Evolutionary conservation across 352 stramenopile species (phyloP), one percentile per base, ranked within the genome.

Genomic region (Salisapilia sapeloensis): DNA sequence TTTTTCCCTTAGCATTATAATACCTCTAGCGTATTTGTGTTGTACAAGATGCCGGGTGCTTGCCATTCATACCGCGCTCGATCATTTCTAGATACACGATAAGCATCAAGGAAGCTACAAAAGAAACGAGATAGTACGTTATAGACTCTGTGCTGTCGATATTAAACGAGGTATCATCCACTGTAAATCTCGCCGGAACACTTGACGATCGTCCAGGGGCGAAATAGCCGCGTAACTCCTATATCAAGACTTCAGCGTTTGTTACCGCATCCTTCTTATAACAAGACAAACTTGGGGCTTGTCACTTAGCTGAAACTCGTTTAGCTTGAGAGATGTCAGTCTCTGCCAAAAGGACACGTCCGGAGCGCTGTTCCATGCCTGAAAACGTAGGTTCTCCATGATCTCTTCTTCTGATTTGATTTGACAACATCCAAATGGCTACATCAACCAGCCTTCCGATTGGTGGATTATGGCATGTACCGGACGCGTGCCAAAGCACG

Each of bases 1-100:
- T 12, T 17, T 35, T 14, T 6, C 5, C 13, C 10, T 25, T 4
- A 31, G 26, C 15, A 11, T 4, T 9, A 27, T 3, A 4, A 13
- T 12, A 86, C 70, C 52, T 94, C 74, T 4, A 92, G 42, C 14
- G 81, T 93, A 41, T 94, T 93, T 10, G 71, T 83, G 41, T 92
- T 92, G 40, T 63, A 46, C 0, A 93, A 44, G 15, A 64, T 24
- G 12, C 79, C 79, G 6, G 60, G 60, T 4, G 67, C 66, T 35
- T 52, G 48, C 74, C 70, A 93, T 38, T 91, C 71, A 42, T 86
- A 83, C 2, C 70, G 63, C 35, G 49, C 53, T 23, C 70, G 62
- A 30, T 85, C 64, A 4, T 8, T 6, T 14, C 26, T 31, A 6
- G 15, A 14, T 12, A 2, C 6, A 5, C 1, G 2, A 19, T 27